Evolutionary conservation across 495 filamentous ascomycete genomes (phyloP), one percentile per base, ranked within the genome.

Genomic region (Xylaria intraflava): DNA sequence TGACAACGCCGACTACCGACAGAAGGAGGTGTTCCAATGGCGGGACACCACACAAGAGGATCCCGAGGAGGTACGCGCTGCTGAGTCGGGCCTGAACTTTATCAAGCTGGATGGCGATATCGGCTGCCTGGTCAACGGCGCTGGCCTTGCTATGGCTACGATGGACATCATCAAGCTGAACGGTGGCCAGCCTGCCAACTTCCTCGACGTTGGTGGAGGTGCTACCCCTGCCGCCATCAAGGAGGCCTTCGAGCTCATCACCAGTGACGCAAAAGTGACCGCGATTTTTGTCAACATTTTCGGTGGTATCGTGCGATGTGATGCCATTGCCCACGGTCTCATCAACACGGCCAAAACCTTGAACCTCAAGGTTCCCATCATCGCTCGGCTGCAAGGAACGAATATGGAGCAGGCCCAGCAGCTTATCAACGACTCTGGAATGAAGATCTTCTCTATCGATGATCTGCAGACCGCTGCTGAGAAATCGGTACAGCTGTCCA

Each of bases 131-230:
- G 93, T 98, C 76, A 98, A 98, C 73, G 93, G 93, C 70, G 93
- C 93, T 60, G 93, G 93, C 77, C 86, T 98, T 53, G 93, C 93
- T 68, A 98, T 98, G 93, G 93, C 93, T 50, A 98, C 93, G 61
- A 98, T 98, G 93, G 93, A 98, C 73, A 97, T 98, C 75, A 98
- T 98, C 81, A 98, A 98, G 81, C 83, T 98, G 24, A 98, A 98
- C 76, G 93, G 93, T 65, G 93, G 93, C 47, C 79, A 80, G 65
- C 93, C 93, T 48, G 93, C 93, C 53, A 98, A 98, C 81, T 98
- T 98, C 86, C 80, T 98, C 54, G 93, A 98, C 68, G 94, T 97
- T 57, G 93, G 93, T 59, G 93, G 93, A 69, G 93, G 93, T 76
- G 93, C 93, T 56, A 98, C 93, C 50, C 89, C 92, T 11, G 86